Evolutionary conservation across 257 asterid genomes (phyloP).

Genomic region (Fraxinus excelsior): DNA sequence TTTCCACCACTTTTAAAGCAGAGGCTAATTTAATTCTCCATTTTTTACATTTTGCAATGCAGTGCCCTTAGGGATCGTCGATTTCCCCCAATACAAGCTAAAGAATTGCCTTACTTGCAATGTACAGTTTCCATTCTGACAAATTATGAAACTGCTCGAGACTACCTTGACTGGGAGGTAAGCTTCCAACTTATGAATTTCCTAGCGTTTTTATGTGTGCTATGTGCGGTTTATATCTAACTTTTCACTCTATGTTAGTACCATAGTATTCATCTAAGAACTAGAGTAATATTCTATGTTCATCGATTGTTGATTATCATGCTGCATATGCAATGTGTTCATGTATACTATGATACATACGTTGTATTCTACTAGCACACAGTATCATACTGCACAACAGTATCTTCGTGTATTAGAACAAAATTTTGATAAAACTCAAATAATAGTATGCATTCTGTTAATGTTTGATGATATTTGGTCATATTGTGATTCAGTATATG

Average conservation of each 20-base stretch:
- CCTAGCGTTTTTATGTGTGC: neutral
- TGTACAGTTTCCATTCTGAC: constrained; percentile 91
- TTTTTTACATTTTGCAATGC: constrained; percentile 52
- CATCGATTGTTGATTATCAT: neutral
- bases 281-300: too few relatives aligned
- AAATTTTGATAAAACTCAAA: neutral
- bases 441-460: neutral
- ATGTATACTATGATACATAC: neutral
- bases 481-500: neutral
- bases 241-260: neutral
- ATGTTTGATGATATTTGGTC: neutral
- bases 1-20: neutral
- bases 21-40: constrained; percentile 6
- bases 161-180: constrained; percentile 99
- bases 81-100: constrained; percentile 89
- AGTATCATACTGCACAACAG: neutral
- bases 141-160: constrained; percentile 73
- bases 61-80: constrained; percentile 95
- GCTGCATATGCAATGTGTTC: neutral
- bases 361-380: neutral
- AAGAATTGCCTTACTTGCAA: constrained; percentile 81
- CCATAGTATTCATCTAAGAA: neutral
- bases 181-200: neutral
- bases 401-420: neutral
- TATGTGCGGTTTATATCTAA: neutral